Evolutionary conservation across 768 basidiomycete genomes (phyloP), one percentile per base, ranked within the genome.

Genomic region (Piloderma croceum): DNA sequence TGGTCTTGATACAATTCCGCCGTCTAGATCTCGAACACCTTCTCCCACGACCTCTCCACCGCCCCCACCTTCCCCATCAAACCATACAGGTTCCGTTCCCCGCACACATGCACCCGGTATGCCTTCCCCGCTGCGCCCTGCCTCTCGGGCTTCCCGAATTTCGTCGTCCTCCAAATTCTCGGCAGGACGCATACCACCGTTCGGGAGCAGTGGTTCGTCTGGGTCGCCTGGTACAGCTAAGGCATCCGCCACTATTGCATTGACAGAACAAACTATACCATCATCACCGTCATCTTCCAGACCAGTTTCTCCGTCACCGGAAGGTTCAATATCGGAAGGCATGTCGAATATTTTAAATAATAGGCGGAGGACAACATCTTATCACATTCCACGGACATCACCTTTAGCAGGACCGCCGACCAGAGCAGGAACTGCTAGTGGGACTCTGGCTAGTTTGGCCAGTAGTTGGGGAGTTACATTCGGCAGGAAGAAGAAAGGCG

Each of bases 161-260:
- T 86, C 84, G 3, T 71, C 75, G 5, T 74, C 82, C 1, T 89
- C 86, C 7, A 71, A 67, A 40, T 81, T 86, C 54, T 86, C 84
- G 6, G 65, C 71, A 0, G 74, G 69, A 22, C 77, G 82, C 24
- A 67, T 80, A 21, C 82, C 85, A 11, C 67, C 70, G 1, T 62
- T 86, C 38, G 80, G 75, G 34, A 68, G 60, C 31, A 65, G 68
- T 2, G 64, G 64, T 15, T 56, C 71, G n/a, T n/a, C n/a, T 12
- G 61, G 62, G 31, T 63, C 72, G 0, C 52, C 73, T 1, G 50
- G 64, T 24, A 49, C 61, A 15, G 58, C 70, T 1, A 86, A 87
- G 57, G 80, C 79, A 1, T 70, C 73, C 15, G 70, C 83, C 3
- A 84, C 85, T 6, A 85, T 76, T 3, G 84, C 83, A 5, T 48